Conservation (phyloP, 23 red algal genomes). For the Pyropia yezoensis region DNA sequence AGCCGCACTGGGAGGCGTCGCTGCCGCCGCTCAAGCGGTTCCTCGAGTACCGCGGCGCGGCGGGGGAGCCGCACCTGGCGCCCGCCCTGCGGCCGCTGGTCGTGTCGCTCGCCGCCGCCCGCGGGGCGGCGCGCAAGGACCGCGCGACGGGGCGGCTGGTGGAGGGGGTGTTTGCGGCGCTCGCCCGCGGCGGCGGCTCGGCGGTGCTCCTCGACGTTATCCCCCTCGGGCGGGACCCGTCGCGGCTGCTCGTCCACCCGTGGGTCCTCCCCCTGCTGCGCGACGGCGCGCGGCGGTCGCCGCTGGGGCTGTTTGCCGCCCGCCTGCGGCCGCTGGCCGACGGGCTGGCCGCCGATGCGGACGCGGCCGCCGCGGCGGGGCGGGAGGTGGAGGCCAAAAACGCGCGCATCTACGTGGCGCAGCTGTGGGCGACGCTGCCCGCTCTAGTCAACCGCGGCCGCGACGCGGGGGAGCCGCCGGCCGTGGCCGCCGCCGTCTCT, state of each 20-base stretch:
- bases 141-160: conserved; percentile 9
- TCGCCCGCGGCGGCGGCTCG: conserved; percentile 45
- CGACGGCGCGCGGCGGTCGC: conserved; percentile 26
- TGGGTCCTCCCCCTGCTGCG: conserved; percentile 47
- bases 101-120: conserved; percentile 32
- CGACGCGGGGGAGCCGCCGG: conserved; percentile 26
- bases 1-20: too few species aligned
- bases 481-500: conserved; percentile 20
- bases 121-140: conserved; percentile 19
- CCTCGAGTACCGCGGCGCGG: too few species aligned
- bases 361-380: conserved; percentile 6
- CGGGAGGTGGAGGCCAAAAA: conserved; percentile 55
- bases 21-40: too few species aligned
- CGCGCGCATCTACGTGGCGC: conserved; percentile 18
- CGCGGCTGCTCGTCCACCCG: conserved; percentile 31
- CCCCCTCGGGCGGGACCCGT: conserved; percentile 22
- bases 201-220: conserved; percentile 9
- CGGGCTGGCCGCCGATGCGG: conserved; percentile 11
- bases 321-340: conserved; percentile 22
- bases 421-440: conserved; percentile 46
- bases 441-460: conserved; percentile 23
- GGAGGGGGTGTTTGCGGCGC: conserved; percentile 12
- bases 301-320: conserved; percentile 12
- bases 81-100: neutral
- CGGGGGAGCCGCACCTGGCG: too few species aligned